These are phyloP conservation scores for Lachancea quebecensis DNA, from an alignment of 805 yeast genomes.

Conservation along the genomic window DNA sequence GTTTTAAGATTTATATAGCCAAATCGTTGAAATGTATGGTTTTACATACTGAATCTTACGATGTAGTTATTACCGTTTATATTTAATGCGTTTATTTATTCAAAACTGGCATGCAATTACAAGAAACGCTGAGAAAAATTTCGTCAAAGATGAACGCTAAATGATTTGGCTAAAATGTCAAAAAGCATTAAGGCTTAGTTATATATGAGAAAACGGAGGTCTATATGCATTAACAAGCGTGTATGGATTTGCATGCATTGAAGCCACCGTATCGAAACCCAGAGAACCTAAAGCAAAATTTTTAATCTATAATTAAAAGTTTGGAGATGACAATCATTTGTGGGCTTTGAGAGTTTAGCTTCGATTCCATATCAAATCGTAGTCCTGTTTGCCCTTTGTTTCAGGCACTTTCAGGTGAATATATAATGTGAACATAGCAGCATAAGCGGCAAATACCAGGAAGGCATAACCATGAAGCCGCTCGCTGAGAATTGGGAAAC, in stretches of 20 bases:
- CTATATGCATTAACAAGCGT: no score
- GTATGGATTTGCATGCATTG: no score
- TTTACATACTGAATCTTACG: neutral
- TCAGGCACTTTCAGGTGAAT: conserved; percentile 56
- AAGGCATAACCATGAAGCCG: conserved; percentile 74
- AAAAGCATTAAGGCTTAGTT: no score
- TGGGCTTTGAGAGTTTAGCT: neutral
- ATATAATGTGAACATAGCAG: conserved; percentile 39
- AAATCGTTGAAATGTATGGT: no score
- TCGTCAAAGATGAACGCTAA: no score
- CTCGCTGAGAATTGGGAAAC: conserved; percentile 68
- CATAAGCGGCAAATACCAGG: conserved; percentile 56
- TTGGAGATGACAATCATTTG: no score
- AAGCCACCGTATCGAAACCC: no score
- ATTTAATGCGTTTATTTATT: neutral
- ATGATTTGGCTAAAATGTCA: no score
- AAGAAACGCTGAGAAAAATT: neutral
- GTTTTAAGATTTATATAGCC: no score
- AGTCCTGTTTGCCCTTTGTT: conserved; percentile 35
- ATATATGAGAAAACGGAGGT: no score
- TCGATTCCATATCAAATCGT: conserved; percentile 19
- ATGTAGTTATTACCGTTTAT: neutral
- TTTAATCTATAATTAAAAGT: no score
- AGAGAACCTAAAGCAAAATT: no score
- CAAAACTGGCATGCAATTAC: neutral